A percentile compares a stretch with the other conserved stretches of the same genome.
phyloP scores from a whole-genome alignment of 2,329 filamentous ascomycete species.

The Knufia petricola region DNA sequence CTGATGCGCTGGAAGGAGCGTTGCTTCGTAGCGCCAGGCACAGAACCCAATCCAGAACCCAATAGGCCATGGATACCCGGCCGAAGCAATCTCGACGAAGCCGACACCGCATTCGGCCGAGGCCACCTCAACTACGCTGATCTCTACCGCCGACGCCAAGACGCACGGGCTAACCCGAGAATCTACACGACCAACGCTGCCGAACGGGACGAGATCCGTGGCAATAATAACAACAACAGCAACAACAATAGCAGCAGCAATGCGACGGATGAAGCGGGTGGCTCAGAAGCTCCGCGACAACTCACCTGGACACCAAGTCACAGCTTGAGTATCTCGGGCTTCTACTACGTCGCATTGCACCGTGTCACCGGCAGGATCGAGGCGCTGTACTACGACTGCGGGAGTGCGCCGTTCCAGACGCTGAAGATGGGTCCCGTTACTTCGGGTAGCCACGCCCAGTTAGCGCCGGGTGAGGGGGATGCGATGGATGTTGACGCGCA shows the following conservation, averaged over 20 bases:
- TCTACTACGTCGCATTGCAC: constrained; percentile 41
- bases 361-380: constrained; percentile 38
- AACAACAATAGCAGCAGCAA: too few species aligned
- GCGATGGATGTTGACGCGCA: not conserved
- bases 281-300: not conserved
- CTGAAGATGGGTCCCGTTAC: constrained; percentile 32
- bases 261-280: not conserved
- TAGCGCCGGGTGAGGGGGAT: not conserved
- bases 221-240: too few species aligned
- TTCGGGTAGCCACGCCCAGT: not conserved
- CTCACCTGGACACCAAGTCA: constrained; percentile 29
- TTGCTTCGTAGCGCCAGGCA: constrained; percentile 32
- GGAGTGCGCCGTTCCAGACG: constrained; percentile 41
- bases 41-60: constrained; percentile 1
- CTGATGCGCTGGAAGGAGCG: constrained; percentile 45
- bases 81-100: not conserved
- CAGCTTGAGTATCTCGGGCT: constrained; percentile 42
- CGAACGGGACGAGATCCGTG: constrained; percentile 5
- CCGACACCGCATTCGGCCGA: not conserved
- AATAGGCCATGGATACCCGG: constrained; percentile 1
- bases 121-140: constrained; percentile 3
- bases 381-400: constrained; percentile 41
- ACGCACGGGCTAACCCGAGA: not conserved
- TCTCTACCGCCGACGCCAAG: not conserved
- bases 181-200: constrained; percentile 7